Evolutionary conservation across 441 rosid genomes (phyloP).

Genomic region (Jatropha podagrica): DNA sequence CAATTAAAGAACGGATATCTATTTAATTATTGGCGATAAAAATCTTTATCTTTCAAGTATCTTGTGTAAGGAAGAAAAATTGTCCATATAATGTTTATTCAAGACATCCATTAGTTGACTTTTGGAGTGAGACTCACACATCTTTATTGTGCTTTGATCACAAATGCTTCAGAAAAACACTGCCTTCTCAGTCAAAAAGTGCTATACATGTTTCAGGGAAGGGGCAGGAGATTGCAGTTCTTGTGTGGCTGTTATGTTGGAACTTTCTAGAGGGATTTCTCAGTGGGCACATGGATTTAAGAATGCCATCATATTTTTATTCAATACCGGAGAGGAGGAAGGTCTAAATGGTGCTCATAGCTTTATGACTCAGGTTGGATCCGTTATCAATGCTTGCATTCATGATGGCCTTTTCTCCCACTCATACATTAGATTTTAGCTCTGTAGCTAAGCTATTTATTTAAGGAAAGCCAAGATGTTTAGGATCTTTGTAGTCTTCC

Average conservation of each 20-base stretch:
- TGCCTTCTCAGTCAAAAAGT: conserved; percentile 13
- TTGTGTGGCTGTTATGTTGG: conserved; percentile 95
- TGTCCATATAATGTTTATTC: background rate
- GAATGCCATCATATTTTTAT: conserved; percentile 78
- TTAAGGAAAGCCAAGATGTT: background rate
- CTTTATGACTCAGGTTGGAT: conserved; percentile 87
- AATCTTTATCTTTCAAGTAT: background rate
- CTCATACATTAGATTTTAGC: background rate
- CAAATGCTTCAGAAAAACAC: background rate
- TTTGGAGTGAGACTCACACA: background rate
- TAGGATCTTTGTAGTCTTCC: background rate
- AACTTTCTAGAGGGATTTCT: conserved; percentile 89
- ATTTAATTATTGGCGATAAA: background rate
- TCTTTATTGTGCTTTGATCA: background rate
- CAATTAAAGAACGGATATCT: background rate
- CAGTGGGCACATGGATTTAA: conserved; percentile 97
- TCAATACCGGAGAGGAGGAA: conserved; percentile 95
- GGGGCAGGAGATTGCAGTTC: conserved; percentile 99
- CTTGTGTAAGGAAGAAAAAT: background rate
- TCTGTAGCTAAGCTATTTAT: background rate
- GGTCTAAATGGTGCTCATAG: conserved; percentile 98
- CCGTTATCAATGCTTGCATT: conserved; percentile 12
- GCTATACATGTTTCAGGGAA: conserved; percentile 50
- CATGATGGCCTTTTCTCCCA: background rate
- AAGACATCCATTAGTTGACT: background rate